Conservation (phyloP, 2,329 filamentous ascomycete genomes). For the Dendrostoma leiphaemia region DNA sequence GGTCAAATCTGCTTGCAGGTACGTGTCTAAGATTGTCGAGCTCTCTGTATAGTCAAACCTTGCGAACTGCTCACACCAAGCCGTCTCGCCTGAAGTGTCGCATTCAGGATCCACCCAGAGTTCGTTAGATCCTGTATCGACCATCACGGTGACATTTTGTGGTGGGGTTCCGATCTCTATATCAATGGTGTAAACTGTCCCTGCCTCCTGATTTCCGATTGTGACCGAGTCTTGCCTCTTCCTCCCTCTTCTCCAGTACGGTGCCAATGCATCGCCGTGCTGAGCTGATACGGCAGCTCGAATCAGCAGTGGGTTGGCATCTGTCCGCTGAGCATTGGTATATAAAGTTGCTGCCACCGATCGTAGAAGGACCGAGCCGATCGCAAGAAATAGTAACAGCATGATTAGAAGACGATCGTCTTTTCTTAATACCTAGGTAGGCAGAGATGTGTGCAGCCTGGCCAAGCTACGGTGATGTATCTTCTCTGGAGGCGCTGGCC, state of each 20-base stretch:
- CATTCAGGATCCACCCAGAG: slow-evolving; percentile 56
- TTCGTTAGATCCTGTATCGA: slow-evolving; percentile 55
- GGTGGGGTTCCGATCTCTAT: slow-evolving; percentile 46
- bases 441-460: too few relatives aligned
- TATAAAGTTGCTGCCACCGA: too few relatives aligned
- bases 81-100: slow-evolving; percentile 28
- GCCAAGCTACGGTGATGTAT: too few relatives aligned
- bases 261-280: not conserved
- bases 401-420: too few relatives aligned
- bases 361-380: too few relatives aligned
- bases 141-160: slow-evolving; percentile 45
- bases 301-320: too few relatives aligned
- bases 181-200: slow-evolving; percentile 24
- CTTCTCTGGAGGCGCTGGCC: too few relatives aligned
- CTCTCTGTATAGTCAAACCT: slow-evolving; percentile 44
- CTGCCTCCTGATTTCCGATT: slow-evolving; percentile 5
- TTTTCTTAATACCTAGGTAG: too few relatives aligned
- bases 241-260: not conserved
- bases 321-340: too few relatives aligned
- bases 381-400: too few relatives aligned
- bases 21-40: slow-evolving; percentile 35
- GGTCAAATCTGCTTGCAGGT: slow-evolving; percentile 33
- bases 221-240: slow-evolving; percentile 4
- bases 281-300: slow-evolving; percentile 10
- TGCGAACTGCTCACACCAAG: slow-evolving; percentile 40